Base-by-base conservation (phyloP, 2,329 filamentous ascomycete genomes). In the Curvularia lunata region DNA sequence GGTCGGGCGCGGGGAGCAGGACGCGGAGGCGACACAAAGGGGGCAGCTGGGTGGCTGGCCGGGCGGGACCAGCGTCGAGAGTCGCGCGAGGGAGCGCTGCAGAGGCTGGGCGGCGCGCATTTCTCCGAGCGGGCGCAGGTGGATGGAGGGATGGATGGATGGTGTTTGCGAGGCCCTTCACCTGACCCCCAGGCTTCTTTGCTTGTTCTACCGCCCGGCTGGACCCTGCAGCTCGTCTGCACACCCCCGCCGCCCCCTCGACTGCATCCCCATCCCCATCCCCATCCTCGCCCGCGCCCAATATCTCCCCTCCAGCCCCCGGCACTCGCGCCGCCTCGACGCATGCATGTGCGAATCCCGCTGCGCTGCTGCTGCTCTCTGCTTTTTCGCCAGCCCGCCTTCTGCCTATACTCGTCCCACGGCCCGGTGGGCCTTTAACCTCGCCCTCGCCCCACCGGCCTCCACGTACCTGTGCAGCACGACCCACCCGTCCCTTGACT, bases 361-460 rank as follows among this genome's bases (percentile, higher is more conserved):
- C 51, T 53, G 27, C 27, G 27, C 21, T n/a, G 40, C 32, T 38
- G 23, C 48, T 51, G n/a, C 32, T 40, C 30, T 50, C 25, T 30
- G n/a, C n/a, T 13, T 16, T 19, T 37, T 4, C 23, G 18, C 46
- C 19, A 25, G 19, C 16, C 34, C 13, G 47, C 48, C 52, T 59
- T 60, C 58, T 61, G 55, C 60, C 61, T 58, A 60, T 58, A 62
- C 48, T 54, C 55, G 1, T 27, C 27, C 43, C 50, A 61, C 70
- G 70, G 70, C 63, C 70, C 70, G 69, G 57, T 61, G 61, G 56
- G 59, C 67, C 69, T 60, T 30, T 30, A 25, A 25, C 23, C 9
- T 30, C 9, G 2, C 27, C 7, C 27, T 30, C 27, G 27, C 13
- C 30, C 30, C 30, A 32, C 32, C 16, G 62, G 57, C 56, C 57